Base-by-base conservation (phyloP, 345 rosid genomes). In the Moricandia moricandioides region DNA sequence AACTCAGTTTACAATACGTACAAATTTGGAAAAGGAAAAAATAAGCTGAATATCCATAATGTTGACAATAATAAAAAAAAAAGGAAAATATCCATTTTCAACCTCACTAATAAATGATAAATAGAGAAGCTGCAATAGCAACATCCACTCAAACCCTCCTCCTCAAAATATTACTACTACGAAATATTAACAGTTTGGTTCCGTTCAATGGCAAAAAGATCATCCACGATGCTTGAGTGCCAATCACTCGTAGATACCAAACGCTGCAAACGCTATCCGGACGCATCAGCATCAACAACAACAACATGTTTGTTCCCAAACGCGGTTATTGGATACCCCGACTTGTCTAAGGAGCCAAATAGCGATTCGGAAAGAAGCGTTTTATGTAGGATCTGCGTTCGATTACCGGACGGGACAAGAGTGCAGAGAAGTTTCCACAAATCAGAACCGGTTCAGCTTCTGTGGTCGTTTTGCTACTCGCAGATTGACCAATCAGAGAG, bases 341-440 rank as follows among this genome's bases (percentile, higher is more conserved):
- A 84, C n/a, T 80, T 95, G 18, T 87, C 89, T 14, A 88, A 87
- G 73, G 97, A 92, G 76, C 94, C 98, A 5, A 87, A 80, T 5
- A 85, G 82, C 49, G 96, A 81, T 18, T 86, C 72, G 16, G 96
- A 92, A 64, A 81, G 81, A 62, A 86, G 82, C 80, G 85, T 87
- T 35, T 67, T 88, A 49, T 95, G 99, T 63, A 83, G 90, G 83
- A 81, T 95, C 70, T 89, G 97, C 78, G 81, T 95, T 64, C 89
- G 99, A 60, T 88, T 95, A 47, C 99, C 97, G 2, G 91, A 89
- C 73, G 99, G 99, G 43, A 89, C 85, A 51, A 92, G 85, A 81
- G 76, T 83, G 24, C 91, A 90, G 80, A 83, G 98, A 62, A 86
- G 67, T 69, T 92, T 95, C 71, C 77, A 84, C 7, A 85, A 77